A percentile compares a stretch with the other conserved stretches of the same genome.
These are phyloP conservation scores for Ogataea corticis DNA, from an alignment of 805 yeast genomes.

Conservation along the genomic window DNA sequence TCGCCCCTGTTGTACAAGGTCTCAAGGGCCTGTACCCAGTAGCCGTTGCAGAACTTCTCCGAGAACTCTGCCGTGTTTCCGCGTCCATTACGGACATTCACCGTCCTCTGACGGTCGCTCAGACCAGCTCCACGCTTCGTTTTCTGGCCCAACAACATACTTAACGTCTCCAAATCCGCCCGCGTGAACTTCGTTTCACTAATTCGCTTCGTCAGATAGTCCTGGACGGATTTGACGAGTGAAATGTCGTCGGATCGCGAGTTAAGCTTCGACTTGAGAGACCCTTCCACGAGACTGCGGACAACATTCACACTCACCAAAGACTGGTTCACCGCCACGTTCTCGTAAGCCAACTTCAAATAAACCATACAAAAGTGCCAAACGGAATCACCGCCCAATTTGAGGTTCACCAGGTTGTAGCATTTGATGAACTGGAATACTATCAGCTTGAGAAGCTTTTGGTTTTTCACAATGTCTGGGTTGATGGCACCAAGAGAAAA, in stretches of 20 bases:
- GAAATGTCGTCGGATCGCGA: slow-evolving; percentile 53
- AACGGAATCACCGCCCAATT: slow-evolving; percentile 55
- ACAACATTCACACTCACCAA: slow-evolving; percentile 38
- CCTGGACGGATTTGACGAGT: slow-evolving; percentile 48
- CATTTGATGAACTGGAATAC: slow-evolving; percentile 52
- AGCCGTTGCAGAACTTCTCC: slow-evolving; percentile 51
- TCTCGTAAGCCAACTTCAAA: slow-evolving; percentile 37
- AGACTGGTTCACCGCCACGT: slow-evolving; percentile 30
- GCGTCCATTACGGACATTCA: slow-evolving; percentile 16
- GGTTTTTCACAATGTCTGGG: slow-evolving; percentile 61
- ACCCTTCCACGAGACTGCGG: slow-evolving; percentile 56
- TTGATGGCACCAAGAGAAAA: slow-evolving; percentile 73
- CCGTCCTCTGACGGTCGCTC: slow-evolving; percentile 1
- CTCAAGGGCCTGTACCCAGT: slow-evolving; percentile 65
- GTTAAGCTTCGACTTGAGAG: slow-evolving; percentile 46
- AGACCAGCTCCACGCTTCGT: slow-evolving; percentile 18
- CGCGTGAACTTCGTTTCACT: slow-evolving; percentile 46
- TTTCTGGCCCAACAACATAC: slow-evolving; percentile 45
- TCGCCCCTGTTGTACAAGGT: slow-evolving; percentile 56
- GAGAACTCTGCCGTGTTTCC: slow-evolving; percentile 39
- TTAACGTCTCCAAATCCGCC: slow-evolving; percentile 47
- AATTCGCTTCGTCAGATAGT: slow-evolving; percentile 48
- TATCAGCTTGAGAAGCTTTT: slow-evolving; percentile 45
- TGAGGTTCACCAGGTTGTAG: slow-evolving; percentile 56
- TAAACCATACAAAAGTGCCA: slow-evolving; percentile 69